Percentiles rank a stretch among this genome's conserved stretches.
phyloP scores from a whole-genome alignment of 768 basidiomycete species.

The Macrolepiota dolichaula region DNA sequence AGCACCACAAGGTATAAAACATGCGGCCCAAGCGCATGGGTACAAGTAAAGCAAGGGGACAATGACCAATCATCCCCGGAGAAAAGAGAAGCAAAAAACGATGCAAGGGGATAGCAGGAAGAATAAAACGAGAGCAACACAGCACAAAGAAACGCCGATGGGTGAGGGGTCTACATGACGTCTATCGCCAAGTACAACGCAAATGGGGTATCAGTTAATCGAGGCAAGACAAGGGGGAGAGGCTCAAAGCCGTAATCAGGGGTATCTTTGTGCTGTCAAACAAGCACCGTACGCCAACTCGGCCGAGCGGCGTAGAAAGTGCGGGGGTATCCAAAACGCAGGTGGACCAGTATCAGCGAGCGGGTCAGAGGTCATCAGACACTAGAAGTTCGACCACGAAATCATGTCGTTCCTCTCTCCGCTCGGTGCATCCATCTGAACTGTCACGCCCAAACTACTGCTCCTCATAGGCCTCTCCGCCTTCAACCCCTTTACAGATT shows the following conservation, averaged over 20 bases:
- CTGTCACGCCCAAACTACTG: slow-evolving; percentile 59
- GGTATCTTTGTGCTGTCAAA: background rate
- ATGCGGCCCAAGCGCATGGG: too few species aligned
- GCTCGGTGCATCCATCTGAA: slow-evolving; percentile 43
- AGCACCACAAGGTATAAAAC: too few species aligned
- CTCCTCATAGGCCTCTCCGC: slow-evolving; percentile 65
- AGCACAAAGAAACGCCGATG: background rate
- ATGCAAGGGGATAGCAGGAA: background rate
- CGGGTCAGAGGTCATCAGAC: background rate
- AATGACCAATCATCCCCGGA: background rate
- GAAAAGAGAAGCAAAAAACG: background rate
- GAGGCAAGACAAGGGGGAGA: background rate
- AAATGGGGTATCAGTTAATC: background rate
- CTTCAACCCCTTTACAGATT: slow-evolving; percentile 54
- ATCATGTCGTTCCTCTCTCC: slow-evolving; percentile 46
- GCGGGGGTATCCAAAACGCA: background rate
- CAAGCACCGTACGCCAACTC: background rate
- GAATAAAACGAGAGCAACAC: background rate
- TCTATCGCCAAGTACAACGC: background rate
- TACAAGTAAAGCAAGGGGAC: background rate
- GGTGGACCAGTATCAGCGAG: background rate
- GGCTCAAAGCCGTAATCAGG: background rate
- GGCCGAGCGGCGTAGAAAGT: background rate
- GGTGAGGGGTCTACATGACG: background rate
- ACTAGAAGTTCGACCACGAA: slow-evolving; percentile 72